Percentiles rank a stretch among this genome's conserved stretches.
These are phyloP conservation scores for Prillingera fragicola DNA, from an alignment of 1,284 basidiomycete species.

Conservation along the genomic window DNA sequence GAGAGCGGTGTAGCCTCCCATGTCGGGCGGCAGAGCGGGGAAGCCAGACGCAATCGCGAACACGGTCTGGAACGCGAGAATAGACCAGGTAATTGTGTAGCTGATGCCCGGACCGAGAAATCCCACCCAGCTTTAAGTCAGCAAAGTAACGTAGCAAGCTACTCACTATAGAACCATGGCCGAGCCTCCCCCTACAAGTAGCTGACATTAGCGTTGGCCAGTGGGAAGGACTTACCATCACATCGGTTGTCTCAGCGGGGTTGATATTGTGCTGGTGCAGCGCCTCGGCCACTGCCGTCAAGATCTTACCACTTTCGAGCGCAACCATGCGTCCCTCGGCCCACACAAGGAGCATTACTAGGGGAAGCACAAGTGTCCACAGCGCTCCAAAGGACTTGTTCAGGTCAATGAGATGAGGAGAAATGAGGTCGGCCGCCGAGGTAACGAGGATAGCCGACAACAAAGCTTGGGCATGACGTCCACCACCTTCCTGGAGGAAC, in stretches of 20 bases:
- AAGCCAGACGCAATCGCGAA: slow-evolving; percentile 17
- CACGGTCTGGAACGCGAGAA: slow-evolving; percentile 27
- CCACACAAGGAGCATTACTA: slow-evolving; percentile 28
- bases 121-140: slow-evolving; percentile 26
- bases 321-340: slow-evolving; percentile 19
- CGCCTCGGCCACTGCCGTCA: slow-evolving; percentile 18
- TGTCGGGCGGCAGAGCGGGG: slow-evolving; percentile 6
- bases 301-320: slow-evolving; percentile 14
- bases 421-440: slow-evolving; percentile 28
- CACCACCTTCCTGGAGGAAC: slow-evolving; percentile 3
- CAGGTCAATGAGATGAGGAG: slow-evolving; percentile 28
- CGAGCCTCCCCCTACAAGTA: neutral
- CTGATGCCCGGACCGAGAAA: slow-evolving; percentile 24
- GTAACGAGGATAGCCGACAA: slow-evolving; percentile 19
- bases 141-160: no score
- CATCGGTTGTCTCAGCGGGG: slow-evolving; percentile 1
- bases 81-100: slow-evolving; percentile 23
- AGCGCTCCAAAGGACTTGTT: slow-evolving; percentile 34
- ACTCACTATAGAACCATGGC: slow-evolving; percentile 1
- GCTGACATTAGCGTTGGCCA: neutral
- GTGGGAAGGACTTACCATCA: neutral
- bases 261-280: neutral
- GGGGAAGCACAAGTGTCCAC: slow-evolving; percentile 34
- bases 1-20: slow-evolving; percentile 18
- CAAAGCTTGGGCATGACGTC: slow-evolving; percentile 28